Percentiles rank a stretch among this genome's conserved stretches.
Conservation (phyloP, 148 eudicot species). For the Vaccinium corymbosum region DNA sequence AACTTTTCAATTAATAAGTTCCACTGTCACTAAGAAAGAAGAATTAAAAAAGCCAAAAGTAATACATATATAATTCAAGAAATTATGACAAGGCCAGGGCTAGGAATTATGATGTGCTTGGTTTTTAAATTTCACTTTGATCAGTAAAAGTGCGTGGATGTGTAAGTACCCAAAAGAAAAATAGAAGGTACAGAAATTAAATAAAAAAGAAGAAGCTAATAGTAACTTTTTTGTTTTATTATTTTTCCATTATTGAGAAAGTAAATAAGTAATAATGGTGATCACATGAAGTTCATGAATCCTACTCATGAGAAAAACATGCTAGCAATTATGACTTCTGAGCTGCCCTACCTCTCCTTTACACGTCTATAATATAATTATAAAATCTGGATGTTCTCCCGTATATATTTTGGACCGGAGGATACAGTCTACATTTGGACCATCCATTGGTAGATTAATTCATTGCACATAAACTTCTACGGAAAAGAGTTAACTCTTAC, state of each 20-base stretch:
- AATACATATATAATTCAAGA: not conserved
- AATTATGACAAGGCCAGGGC: not conserved
- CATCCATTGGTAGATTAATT: no score
- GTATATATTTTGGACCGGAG: no score
- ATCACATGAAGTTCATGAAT: constrained; percentile 57
- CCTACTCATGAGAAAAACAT: constrained; percentile 39
- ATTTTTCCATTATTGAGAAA: constrained; percentile 25
- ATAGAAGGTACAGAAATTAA: not conserved
- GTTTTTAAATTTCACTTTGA: constrained; percentile 13
- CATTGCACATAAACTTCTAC: no score
- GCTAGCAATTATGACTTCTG: constrained; percentile 46
- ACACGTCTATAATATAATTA: not conserved
- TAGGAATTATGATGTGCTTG: constrained; percentile 21
- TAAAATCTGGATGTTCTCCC: not conserved
- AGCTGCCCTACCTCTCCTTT: constrained; percentile 21
- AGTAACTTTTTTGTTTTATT: constrained; percentile 3
- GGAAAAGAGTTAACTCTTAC: no score
- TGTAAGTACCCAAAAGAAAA: constrained; percentile 14
- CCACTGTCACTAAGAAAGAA: not conserved
- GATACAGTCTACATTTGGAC: no score
- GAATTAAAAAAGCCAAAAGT: not conserved
- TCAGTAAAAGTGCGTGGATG: constrained; percentile 28
- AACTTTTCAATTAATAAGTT: not conserved
- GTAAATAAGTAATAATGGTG: constrained; percentile 60
- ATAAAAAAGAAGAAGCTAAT: not conserved